These are phyloP conservation scores for Yamagishiella unicocca DNA, from an alignment of 139 green algal genomes.

Conservation along the genomic window DNA sequence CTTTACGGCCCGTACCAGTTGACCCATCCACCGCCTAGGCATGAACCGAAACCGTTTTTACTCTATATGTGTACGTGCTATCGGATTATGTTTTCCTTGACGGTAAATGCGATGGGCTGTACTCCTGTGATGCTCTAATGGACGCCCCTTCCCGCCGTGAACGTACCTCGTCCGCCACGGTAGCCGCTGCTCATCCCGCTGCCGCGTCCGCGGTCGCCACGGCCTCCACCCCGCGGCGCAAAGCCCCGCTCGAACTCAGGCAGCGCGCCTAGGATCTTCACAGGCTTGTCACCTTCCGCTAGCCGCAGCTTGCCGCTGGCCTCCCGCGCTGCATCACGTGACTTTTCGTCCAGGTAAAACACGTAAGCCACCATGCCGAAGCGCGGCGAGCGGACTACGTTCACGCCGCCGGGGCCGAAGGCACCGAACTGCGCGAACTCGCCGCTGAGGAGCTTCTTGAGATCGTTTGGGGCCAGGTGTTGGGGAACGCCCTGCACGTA, in stretches of 20 bases:
- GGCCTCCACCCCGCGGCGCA: conserved; percentile 6
- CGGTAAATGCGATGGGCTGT: too few species aligned
- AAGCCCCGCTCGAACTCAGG: conserved; percentile 36
- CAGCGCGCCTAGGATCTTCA: conserved; percentile 18
- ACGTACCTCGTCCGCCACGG: conserved; percentile 10
- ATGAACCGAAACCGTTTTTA: too few species aligned
- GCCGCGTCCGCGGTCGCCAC: conserved; percentile 30
- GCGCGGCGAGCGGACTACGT: conserved; percentile 38
- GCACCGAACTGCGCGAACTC: conserved; percentile 35
- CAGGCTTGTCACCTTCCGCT: conserved; percentile 4
- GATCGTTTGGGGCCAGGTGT: neutral
- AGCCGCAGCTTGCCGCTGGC: conserved; percentile 36
- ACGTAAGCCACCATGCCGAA: conserved; percentile 44
- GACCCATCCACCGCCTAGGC: too few species aligned
- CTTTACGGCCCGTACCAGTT: too few species aligned
- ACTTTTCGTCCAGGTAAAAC: conserved; percentile 20
- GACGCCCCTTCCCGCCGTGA: too few species aligned
- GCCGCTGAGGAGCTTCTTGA: conserved; percentile 5
- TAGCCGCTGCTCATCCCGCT: conserved; percentile 26
- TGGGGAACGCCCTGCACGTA: conserved; percentile 44
- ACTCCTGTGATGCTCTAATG: too few species aligned
- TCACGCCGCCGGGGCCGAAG: conserved; percentile 6
- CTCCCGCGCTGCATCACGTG: conserved; percentile 1
- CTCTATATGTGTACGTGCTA: too few species aligned
- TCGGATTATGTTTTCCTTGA: too few species aligned